phyloP scores from a whole-genome alignment of 2,329 filamentous ascomycete genomes.

The Fusarium nodosum region DNA sequence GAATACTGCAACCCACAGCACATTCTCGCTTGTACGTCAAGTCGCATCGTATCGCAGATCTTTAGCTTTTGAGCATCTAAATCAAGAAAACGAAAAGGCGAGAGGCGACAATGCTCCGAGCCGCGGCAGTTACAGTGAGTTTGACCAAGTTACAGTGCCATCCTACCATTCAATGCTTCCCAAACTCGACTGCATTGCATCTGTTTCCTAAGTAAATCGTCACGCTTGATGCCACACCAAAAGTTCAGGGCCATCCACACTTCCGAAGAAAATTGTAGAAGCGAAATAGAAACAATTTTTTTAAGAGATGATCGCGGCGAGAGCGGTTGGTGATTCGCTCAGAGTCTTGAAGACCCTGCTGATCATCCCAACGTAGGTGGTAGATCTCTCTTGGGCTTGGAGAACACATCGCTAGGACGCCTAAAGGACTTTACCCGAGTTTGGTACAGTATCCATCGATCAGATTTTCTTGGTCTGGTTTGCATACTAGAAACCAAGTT shows the following conservation, averaged over 20 bases:
- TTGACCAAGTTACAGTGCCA: background rate
- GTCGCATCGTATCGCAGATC: conserved; percentile 35
- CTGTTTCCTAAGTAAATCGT: conserved; percentile 26
- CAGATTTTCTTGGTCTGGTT: conserved; percentile 2
- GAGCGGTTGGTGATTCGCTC: conserved; percentile 30
- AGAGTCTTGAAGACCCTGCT: conserved; percentile 41
- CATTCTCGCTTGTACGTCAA: conserved; percentile 37
- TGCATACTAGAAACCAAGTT: conserved; percentile 36
- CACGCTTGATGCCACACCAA: conserved; percentile 13
- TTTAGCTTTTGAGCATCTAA: conserved; percentile 4
- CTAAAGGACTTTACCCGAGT: conserved; percentile 30
- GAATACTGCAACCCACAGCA: conserved; percentile 25
- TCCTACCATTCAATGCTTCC: background rate
- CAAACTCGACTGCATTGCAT: conserved; percentile 17
- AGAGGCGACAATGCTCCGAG: conserved; percentile 25
- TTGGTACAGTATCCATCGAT: background rate
- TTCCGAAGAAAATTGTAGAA: conserved; percentile 21
- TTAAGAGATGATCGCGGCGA: conserved; percentile 8
- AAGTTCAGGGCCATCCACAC: conserved; percentile 3
- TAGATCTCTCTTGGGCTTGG: conserved; percentile 33
- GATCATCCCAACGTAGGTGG: conserved; percentile 42
- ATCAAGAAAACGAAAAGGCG: conserved; percentile 12
- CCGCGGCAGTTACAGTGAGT: conserved; percentile 21
- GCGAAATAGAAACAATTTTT: conserved; percentile 4
- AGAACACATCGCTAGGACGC: conserved; percentile 19